Conservation (phyloP, 2,329 filamentous ascomycete genomes). For the Calcarisporium arbuscula region DNA sequence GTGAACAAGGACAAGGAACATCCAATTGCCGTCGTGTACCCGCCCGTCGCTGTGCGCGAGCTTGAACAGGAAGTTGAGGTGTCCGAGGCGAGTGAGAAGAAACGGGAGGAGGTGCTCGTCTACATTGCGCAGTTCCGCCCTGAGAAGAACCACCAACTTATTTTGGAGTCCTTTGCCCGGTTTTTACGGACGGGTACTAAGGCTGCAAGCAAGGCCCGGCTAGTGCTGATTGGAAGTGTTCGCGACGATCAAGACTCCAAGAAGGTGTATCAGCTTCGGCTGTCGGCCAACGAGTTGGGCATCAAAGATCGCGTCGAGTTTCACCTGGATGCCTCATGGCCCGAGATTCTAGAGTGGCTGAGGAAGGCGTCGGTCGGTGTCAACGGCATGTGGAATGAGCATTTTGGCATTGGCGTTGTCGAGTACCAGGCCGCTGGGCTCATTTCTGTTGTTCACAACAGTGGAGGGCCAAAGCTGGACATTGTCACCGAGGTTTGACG, state of each 20-base stretch:
- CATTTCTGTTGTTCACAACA: constrained; percentile 88
- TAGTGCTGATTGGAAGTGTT: constrained; percentile 90
- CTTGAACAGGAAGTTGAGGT: constrained; percentile 70
- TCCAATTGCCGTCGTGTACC: constrained; percentile 74
- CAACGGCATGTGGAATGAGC: constrained; percentile 99
- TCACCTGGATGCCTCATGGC: constrained; percentile 84
- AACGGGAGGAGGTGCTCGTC: constrained; percentile 66
- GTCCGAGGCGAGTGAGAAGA: constrained; percentile 59
- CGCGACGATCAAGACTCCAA: constrained; percentile 74
- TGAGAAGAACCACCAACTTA: constrained; percentile 90
- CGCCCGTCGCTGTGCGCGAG: constrained; percentile 84
- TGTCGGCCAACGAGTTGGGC: constrained; percentile 79
- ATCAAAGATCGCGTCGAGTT: constrained; percentile 84
- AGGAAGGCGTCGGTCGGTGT: constrained; percentile 74
- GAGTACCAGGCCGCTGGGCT: constrained; percentile 96
- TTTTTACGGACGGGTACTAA: constrained; percentile 55
- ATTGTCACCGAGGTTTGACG: constrained; percentile 81
- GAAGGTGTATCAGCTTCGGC: constrained; percentile 78
- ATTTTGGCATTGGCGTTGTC: constrained; percentile 96
- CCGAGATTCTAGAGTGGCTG: constrained; percentile 75
- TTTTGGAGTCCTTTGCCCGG: constrained; percentile 75
- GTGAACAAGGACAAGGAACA: constrained; percentile 36
- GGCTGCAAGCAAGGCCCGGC: constrained; percentile 50
- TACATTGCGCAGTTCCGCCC: constrained; percentile 98
- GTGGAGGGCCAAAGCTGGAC: constrained; percentile 86